Evolutionary conservation across 2,329 filamentous ascomycete genomes (phyloP).

Genomic region (Cercospora beticola): DNA sequence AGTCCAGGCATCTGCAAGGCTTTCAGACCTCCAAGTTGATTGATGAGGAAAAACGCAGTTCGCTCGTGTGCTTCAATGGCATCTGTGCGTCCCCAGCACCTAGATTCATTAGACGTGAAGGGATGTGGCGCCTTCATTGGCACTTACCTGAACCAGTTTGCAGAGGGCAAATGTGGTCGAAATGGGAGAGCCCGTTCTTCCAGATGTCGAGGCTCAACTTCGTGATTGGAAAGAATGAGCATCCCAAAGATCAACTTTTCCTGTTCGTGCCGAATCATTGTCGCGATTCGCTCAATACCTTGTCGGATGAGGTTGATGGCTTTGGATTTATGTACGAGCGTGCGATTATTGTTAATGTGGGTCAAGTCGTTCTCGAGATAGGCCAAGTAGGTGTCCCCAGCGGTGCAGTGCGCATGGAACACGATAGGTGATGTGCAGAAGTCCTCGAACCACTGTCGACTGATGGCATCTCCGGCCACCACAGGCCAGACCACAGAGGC

Average conservation of each 20-base stretch:
- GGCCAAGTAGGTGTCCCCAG: background rate
- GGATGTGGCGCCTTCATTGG: background rate
- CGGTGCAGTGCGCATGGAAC: background rate
- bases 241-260: background rate
- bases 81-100: background rate
- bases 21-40: background rate
- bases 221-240: background rate
- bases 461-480: background rate
- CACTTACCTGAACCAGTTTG: background rate
- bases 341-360: background rate
- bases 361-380: background rate
- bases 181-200: background rate
- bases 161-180: background rate
- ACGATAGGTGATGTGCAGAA: background rate
- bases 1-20: background rate
- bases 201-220: background rate
- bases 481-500: background rate
- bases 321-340: background rate
- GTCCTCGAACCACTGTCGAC: background rate
- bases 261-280: background rate
- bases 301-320: background rate
- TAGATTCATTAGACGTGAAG: background rate
- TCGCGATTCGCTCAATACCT: background rate
- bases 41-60: background rate
- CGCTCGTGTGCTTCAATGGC: background rate